Base-by-base conservation (phyloP, 768 basidiomycete genomes). In the Leucogyrophana mollusca region DNA sequence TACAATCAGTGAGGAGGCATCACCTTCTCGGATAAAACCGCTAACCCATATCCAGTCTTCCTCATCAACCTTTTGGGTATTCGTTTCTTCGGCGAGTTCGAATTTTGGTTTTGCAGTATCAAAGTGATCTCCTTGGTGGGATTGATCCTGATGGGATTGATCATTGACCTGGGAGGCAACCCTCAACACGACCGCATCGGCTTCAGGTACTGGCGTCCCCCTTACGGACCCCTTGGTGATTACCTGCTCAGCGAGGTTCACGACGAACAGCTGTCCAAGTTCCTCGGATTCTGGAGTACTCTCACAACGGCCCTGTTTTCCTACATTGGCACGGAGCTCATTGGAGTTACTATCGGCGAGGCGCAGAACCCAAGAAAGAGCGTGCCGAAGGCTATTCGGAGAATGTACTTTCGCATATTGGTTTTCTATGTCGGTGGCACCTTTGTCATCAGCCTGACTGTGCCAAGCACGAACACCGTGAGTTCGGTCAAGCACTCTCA, bases 41-140 rank as follows among this genome's bases (percentile, higher is more conserved):
- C 39, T 46, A 43, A 46, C 41, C 13, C 16, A 7, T 14, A 17
- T 27, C 13, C 46, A 82, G 77, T 83, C 45, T 76, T 79, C 49
- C 11, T 69, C 16, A 56, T 83, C 56, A 84, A 82, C 58, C 61
- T 82, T 16, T 66, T 83, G 42, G 85, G 85, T 38, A 76, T 87
- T 17, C 76, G 79, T 1, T 73, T 83, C 56, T 82, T 77, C 48
- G 80, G 79, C 14, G 73, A 74, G 55, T 64, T 73, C 34, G 80
- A 83, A 59, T 80, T 84, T 58, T 76, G 70, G 61, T 79, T 80
- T 56, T 75, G 62, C 39, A 59, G 58, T 23, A 63, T 73, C 59
- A 72, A 74, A 65, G 73, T 79, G 45, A 55, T 74, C 43, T 65
- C 80, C 32, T 56, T 73, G 46, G 52, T 69, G 24, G 66, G 66